Conservation (phyloP, 2,329 filamentous ascomycete genomes). For the Bimuria novae-zelandiae region DNA sequence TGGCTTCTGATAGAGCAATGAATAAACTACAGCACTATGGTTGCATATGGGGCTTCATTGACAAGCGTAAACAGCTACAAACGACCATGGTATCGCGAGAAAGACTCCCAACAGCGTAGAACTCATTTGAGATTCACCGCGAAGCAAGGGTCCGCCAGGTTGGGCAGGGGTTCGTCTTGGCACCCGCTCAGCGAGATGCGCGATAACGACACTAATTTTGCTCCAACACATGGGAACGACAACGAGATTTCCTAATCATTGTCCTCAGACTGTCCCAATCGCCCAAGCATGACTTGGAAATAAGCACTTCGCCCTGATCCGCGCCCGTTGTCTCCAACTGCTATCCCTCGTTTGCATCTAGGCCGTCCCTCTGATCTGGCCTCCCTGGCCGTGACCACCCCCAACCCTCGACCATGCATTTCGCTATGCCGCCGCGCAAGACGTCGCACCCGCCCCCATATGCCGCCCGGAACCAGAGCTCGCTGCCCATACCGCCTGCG, state of each 20-base stretch:
- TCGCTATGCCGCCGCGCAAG: conserved; percentile 86
- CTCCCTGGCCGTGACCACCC: conserved; percentile 24
- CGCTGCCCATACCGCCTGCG: conserved; percentile 48
- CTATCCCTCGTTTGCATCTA: conserved; percentile 28
- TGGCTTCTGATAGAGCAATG: neutral
- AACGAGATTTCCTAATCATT: neutral
- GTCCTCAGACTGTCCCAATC: neutral
- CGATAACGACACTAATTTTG: conserved; percentile 10
- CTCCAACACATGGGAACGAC: conserved; percentile 6
- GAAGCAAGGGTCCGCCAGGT: conserved; percentile 10
- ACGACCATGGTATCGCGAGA: too few relatives aligned
- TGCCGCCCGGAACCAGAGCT: conserved; percentile 60
- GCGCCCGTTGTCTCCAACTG: conserved; percentile 17
- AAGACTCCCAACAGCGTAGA: too few relatives aligned
- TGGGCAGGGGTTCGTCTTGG: conserved; percentile 6
- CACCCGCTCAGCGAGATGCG: neutral
- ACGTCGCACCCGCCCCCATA: conserved; percentile 77
- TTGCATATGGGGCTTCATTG: too few relatives aligned
- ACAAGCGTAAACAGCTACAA: too few relatives aligned
- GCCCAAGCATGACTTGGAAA: conserved; percentile 19
- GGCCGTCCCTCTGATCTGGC: conserved; percentile 8
- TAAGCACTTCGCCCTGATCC: conserved; percentile 2
- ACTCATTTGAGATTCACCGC: neutral
- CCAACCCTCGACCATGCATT: conserved; percentile 68
- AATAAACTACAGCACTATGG: too few relatives aligned